A percentile compares a stretch with the other conserved stretches of the same genome.
These are phyloP conservation scores for Prunus kanzakura DNA, from an alignment of 306 rosid species.

Conservation along the genomic window DNA sequence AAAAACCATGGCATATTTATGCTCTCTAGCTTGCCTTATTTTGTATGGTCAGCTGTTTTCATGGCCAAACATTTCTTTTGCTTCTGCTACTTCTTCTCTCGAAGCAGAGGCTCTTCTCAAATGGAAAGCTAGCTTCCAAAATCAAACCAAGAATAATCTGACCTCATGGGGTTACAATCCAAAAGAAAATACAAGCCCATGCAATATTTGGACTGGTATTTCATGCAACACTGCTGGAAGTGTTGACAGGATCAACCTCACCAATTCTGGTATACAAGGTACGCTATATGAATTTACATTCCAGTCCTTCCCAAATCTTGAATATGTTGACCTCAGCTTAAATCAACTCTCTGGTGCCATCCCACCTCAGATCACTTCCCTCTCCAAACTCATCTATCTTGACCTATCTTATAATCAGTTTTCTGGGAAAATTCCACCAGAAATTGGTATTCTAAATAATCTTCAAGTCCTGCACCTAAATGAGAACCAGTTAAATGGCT, in stretches of 20 bases:
- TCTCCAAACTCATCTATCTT: constrained; percentile 1
- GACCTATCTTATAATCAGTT: not conserved
- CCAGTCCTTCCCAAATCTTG: constrained; percentile 10
- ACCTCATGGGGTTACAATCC: not conserved
- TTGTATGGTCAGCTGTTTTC: not conserved
- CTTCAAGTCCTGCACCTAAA: not conserved
- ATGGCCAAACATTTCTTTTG: not conserved
- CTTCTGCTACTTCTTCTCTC: not conserved
- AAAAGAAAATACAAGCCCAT: not conserved
- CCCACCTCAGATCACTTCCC: constrained; percentile 12
- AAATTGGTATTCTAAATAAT: not conserved
- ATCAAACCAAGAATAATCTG: not conserved
- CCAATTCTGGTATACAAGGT: constrained; percentile 13
- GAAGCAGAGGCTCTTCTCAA: not conserved
- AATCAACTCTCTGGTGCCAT: constrained; percentile 13
- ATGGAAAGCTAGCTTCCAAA: not conserved
- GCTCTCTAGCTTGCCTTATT: not conserved
- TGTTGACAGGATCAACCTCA: constrained; percentile 14
- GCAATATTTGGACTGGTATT: constrained; percentile 26
- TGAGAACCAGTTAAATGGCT: constrained; percentile 1
- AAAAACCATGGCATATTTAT: not conserved
- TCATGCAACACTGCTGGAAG: constrained; percentile 10
- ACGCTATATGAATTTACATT: constrained; percentile 23
- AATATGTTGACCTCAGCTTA: constrained; percentile 17
- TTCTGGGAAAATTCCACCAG: not conserved